A percentile compares a stretch with the other conserved stretches of the same genome.
Evolutionary conservation across 2,329 filamentous ascomycete genomes (phyloP).

Genomic region (Chrysosporium keratinophilum): DNA sequence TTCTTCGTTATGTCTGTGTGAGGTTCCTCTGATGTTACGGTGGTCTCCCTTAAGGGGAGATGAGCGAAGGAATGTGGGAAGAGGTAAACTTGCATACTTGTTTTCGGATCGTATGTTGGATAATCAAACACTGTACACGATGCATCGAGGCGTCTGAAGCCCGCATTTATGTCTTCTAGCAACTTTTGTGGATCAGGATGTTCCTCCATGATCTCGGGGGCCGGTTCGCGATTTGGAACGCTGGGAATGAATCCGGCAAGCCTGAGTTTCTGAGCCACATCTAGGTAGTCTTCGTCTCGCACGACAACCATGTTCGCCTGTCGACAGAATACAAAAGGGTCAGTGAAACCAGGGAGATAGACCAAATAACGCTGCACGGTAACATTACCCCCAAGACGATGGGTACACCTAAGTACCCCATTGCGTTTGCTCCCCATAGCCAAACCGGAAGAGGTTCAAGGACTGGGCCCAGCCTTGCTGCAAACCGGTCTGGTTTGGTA

Average conservation of each 20-base stretch:
- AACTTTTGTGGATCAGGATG: conserved; percentile 11
- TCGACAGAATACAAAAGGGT: conserved; percentile 3
- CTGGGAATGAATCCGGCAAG: conserved; percentile 19
- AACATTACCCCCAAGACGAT: conserved; percentile 15
- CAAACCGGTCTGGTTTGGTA: conserved; percentile 19
- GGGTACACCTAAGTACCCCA: conserved; percentile 19
- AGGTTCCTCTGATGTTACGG: not conserved
- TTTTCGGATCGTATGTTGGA: conserved; percentile 15
- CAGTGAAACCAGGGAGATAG: conserved; percentile 10
- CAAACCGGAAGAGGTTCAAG: conserved; percentile 20
- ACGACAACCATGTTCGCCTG: conserved; percentile 19
- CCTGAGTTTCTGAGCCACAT: conserved; percentile 18
- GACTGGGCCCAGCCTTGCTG: conserved; percentile 15
- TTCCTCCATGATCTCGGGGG: conserved; percentile 9
- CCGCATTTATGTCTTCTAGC: conserved; percentile 20
- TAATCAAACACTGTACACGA: conserved; percentile 21
- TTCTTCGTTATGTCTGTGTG: conserved; percentile 12
- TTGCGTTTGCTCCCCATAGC: conserved; percentile 20
- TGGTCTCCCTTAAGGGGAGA: conserved; percentile 1
- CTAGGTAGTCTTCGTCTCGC: conserved; percentile 19
- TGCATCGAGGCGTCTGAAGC: conserved; percentile 19
- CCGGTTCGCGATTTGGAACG: conserved; percentile 18
- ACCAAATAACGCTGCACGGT: not conserved
- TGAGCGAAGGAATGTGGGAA: conserved; percentile 18
- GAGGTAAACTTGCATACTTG: conserved; percentile 13